Base-by-base conservation (phyloP, 2,329 filamentous ascomycete species). In the Pseudogymnoascus sp. region DNA sequence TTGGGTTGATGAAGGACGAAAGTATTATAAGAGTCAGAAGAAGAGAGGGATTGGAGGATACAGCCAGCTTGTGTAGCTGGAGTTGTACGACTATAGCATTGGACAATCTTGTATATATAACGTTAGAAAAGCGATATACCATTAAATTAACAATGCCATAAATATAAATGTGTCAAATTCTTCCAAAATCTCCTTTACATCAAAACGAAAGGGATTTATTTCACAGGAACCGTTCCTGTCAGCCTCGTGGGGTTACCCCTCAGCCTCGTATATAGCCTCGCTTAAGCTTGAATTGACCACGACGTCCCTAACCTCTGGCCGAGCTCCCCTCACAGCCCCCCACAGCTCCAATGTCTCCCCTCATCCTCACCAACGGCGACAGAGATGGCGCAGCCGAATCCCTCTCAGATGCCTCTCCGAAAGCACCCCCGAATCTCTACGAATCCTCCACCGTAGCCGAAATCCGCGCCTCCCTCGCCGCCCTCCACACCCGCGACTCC, bases 1-100 rank as follows among this genome's bases (percentile, higher is more conserved):
- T 74, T 97, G 91, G 90, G 92, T 86, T 11, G 94, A 99, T 74
- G 94, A 99, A 77, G 81, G 81, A 43, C 82, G 94, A 71, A 99
- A 99, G 76, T 95, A 87, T 78, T 83, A 82, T 70, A 82, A 79
- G 69, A 83, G 85, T 67, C 67, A 66, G 62, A 79, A 85, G 58
- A 78, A 78, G 70, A 77, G 80, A 73, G 80, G 81, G 70, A 73
- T 84, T 63, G 79, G 79, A n/a, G 82, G 83, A 60, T 89, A 89
- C 71, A 88, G 86, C 71, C 82, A 85, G 72, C 80, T 82, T 67
- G 86, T 88, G 65, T 88, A 54, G 47, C 47, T 54, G 47, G 47
- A 4, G 16, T 54, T 54, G 28, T 54, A 54, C 47, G 47, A 54
- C 33, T 16, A 54, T 54, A 54, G n/a, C 28, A 54, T 33, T 54